Conservation (phyloP, 441 rosid genomes). For the Gossypium gossypioides region DNA sequence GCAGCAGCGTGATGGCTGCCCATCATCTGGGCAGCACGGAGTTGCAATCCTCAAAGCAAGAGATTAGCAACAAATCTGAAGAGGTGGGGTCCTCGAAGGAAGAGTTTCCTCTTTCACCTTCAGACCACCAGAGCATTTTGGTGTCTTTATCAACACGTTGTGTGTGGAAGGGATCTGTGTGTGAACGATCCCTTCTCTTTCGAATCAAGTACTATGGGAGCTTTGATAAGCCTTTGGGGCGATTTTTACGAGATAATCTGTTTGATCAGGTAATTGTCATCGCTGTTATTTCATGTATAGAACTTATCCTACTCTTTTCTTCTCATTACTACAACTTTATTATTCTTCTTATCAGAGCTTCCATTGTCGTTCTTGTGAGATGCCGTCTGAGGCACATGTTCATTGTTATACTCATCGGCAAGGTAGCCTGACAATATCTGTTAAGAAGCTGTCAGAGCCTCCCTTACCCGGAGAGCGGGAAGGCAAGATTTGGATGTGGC, state of each 20-base stretch:
- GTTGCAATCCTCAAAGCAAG: conserved; percentile 25
- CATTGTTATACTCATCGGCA: conserved; percentile 72
- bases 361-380: conserved; percentile 47
- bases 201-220: conserved; percentile 68
- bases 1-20: conserved; percentile 15
- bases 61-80: conserved; percentile 28
- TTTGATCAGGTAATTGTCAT: conserved; percentile 50
- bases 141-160: conserved; percentile 68
- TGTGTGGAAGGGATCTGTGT: conserved; percentile 67
- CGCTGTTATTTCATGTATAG: conserved; percentile 6
- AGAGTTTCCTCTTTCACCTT: conserved; percentile 59
- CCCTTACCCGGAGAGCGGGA: conserved; percentile 55
- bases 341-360: conserved; percentile 31
- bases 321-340: conserved; percentile 4
- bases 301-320: conserved; percentile 7
- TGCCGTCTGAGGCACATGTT: conserved; percentile 76
- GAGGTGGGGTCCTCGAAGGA: conserved; percentile 48
- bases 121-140: conserved; percentile 76
- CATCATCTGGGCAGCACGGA: conserved; percentile 10
- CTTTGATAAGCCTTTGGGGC: conserved; percentile 69
- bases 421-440: conserved; percentile 82
- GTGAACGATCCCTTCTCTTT: conserved; percentile 61
- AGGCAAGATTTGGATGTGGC: conserved; percentile 90
- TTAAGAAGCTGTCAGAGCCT: conserved; percentile 46
- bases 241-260: conserved; percentile 61